Base-by-base conservation (phyloP, 345 rosid species). In the Citrus sp. region DNA sequence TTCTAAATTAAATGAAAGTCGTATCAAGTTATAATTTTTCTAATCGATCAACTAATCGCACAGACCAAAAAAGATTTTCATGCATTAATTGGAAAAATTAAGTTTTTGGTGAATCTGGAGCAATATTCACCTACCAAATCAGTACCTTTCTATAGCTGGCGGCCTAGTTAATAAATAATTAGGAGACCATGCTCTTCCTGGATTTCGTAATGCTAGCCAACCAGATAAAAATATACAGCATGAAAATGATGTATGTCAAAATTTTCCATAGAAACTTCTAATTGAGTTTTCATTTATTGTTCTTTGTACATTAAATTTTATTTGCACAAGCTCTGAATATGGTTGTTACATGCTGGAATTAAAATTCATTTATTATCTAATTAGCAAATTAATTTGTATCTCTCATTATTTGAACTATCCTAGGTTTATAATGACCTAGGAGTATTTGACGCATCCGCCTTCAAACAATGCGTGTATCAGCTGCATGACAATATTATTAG, bases 61-160 rank as follows among this genome's bases (percentile, higher is more conserved):
- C 22, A 32, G 63, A 32, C 64, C 64, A 55, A 34, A 35, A 32
- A 6, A 21, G 22, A 34, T 54, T 72, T 70, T 28, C 25, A 8
- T 27, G 35, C 60, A 42, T 27, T 65, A 37, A 21, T 46, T n/a
- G 7, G 21, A 7, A 55, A 72, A 72, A 22, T 9, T 27, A 16
- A 35, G 22, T 21, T 8, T 56, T 34, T 24, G 65, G 64, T 35
- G 32, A 56, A 30, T 22, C 49, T 9, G 14, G n/a, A 4, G 51
- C 64, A 72, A 28, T 28, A 22, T 72, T 72, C 64, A 72, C 49
- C 76, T 34, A 34, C 75, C 49, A 56, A 55, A 72, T 34, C 64
- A 72, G 3, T 32, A 32, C 1, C 34, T 32, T 32, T 32, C 34
- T 32, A 32, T 32, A 32, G 34, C 34, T 32, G 34, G 34, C 34